Evolutionary conservation across 306 rosid species (phyloP), one percentile per base, ranked within the genome.

Genomic region (Trifolium pratense): DNA sequence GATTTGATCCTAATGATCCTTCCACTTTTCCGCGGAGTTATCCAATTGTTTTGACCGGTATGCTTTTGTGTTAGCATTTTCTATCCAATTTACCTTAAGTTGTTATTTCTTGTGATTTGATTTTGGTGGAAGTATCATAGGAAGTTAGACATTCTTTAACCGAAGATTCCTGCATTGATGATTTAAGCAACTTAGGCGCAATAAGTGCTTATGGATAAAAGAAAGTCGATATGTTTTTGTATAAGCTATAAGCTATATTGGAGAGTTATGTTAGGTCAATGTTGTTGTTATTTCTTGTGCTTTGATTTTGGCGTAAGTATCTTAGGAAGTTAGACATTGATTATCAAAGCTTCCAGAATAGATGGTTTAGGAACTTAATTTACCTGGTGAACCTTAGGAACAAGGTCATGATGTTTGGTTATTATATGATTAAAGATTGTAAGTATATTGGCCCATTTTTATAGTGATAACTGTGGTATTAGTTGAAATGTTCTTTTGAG

Each of bases 21-120:
- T 55, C 84, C 64, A 70, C 97, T 14, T 82, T 86, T 86, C 97
- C 99, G 34, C 86, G 95, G 81, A 94, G 91, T 87, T 91, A 94
- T 83, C 97, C 96, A 6, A 94, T 94, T 63, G 97, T 91, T 82
- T 85, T 94, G 73, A 94, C 99, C 1, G 97, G 99, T 94, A 86
- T 42, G 79, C 25, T 68, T 75, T 49, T 39, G 37, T 66, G 21
- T 68, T 5, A 48, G 52, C 69, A 16, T 65, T 63, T n/a, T 48
- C 9, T 62, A 53, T 80, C 57, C 52, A 6, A 21, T 77, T 66
- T 69, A 37, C 34, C 15, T 10, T 15, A 55, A 37, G 7, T 45
- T 72, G 43, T 29, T n/a, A n/a, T n/a, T n/a, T n/a, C n/a, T n/a
- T 23, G 9, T 21, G 32, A 8, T 59, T 46, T 13, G 39, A 4